Percentiles rank a stretch among this genome's conserved stretches.
Evolutionary conservation across 306 rosid species (phyloP).

Genomic region (Inga laurina): DNA sequence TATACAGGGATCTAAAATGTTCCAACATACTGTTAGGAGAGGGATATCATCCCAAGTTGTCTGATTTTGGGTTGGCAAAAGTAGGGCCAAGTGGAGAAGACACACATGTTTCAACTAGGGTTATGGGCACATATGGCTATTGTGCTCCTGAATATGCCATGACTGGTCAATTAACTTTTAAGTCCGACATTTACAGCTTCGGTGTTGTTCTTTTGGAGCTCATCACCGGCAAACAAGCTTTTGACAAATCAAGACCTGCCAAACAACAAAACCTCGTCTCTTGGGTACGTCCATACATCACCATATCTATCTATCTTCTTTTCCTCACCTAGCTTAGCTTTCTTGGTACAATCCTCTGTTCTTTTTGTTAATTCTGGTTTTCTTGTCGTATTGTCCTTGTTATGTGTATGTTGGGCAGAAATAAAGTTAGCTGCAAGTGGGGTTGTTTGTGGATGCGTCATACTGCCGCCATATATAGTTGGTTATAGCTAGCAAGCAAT

Average conservation of each 20-base stretch:
- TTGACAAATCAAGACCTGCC: conserved; percentile 47
- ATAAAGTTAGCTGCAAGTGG: neutral
- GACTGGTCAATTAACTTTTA: conserved; percentile 84
- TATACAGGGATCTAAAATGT: conserved; percentile 86
- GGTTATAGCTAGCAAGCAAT: neutral
- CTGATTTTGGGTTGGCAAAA: conserved; percentile 92
- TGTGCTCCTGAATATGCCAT: conserved; percentile 86
- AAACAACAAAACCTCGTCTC: conserved; percentile 73
- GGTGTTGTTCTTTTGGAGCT: conserved; percentile 97
- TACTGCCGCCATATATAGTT: neutral
- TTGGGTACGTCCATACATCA: conserved; percentile 71
- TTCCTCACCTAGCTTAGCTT: neutral
- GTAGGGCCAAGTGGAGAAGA: conserved; percentile 77
- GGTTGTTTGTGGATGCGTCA: neutral
- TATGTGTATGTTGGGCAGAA: neutral
- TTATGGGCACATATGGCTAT: conserved; percentile 89
- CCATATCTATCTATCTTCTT: neutral
- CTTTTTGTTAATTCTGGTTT: neutral
- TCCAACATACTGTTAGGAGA: conserved; percentile 83
- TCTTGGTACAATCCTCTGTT: neutral
- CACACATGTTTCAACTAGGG: conserved; percentile 75
- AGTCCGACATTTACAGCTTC: conserved; percentile 87
- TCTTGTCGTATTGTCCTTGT: neutral
- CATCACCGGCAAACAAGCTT: conserved; percentile 76
- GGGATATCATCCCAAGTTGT: conserved; percentile 74